Base-by-base conservation (phyloP, 768 basidiomycete genomes). In the Coprinopsis cinerea region DNA sequence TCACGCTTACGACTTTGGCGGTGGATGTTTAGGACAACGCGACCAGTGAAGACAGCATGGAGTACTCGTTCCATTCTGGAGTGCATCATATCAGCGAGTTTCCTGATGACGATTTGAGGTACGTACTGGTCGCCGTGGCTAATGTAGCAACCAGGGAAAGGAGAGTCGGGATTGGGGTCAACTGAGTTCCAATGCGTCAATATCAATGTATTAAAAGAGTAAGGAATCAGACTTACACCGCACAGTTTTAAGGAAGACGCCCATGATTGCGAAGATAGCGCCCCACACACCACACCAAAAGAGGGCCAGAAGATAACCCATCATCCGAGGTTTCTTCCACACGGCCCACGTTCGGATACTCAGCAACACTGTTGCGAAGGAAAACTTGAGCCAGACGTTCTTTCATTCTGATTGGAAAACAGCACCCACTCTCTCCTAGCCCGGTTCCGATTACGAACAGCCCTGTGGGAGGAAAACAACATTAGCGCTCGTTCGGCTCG, bases 291-390 rank as follows among this genome's bases (percentile, higher is more conserved):
- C 40, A 13, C 52, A n/a, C 32, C 52, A 55, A 28, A 56, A 55
- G 14, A 53, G 46, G 3, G 42, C 37, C 24, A 59, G 49, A 15
- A 46, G 4, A 18, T 39, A 48, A 23, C 48, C 50, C 41, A 59
- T 37, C 2, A 27, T 46, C 11, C 48, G 39, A 37, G 43, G 49
- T 34, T 53, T 56, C 22, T 52, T 44, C 58, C 58, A 59, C 6
- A 59, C 55, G 20, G 53, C 58, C 58, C 58, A 59, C 2, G 58
- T 59, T 23, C 58, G 51, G 9, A 53, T 44, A 14, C 55, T 59
- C 47, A 58, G 51, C 5, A 58, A 46, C 28, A 54, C 57, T 58
- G 23, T 18, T n/a, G n/a, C n/a, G n/a, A n/a, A n/a, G n/a, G n/a
- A n/a, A n/a, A n/a, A n/a, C n/a, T n/a, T n/a, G n/a, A 47, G 45